Percentiles rank a stretch among this genome's conserved stretches.
Evolutionary conservation across 371 early-diverging fungal genomes (phyloP).

Genomic region (Parasitella parasitica): DNA sequence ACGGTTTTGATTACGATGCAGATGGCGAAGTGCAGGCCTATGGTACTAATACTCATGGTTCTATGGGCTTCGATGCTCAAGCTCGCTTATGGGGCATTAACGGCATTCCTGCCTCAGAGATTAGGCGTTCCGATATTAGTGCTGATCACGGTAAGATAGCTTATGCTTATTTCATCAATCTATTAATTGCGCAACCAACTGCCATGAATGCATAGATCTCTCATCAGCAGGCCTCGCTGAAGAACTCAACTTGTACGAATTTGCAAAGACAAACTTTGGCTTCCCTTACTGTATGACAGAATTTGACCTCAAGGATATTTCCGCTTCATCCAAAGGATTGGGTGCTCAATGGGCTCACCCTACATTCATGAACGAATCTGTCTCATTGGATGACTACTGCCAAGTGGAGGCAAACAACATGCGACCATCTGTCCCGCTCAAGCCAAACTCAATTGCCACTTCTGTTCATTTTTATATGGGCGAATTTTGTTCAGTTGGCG

Average conservation of each 20-base stretch:
- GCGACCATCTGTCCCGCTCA: constrained; percentile 30
- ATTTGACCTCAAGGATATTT: constrained; percentile 21
- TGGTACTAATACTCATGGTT: constrained; percentile 40
- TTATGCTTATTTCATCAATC: too few relatives aligned
- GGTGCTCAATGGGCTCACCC: constrained; percentile 50
- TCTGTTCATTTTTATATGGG: constrained; percentile 43
- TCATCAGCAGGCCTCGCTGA: constrained; percentile 30
- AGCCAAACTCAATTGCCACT: constrained; percentile 23
- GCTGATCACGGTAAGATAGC: constrained; percentile 5
- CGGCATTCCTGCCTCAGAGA: constrained; percentile 5
- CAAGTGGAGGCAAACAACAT: constrained; percentile 23
- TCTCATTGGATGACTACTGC: constrained; percentile 34
- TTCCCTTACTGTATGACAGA: constrained; percentile 48
- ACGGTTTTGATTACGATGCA: constrained; percentile 37
- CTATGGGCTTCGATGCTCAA: constrained; percentile 46
- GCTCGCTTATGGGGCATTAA: constrained; percentile 47
- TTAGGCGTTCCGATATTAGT: constrained; percentile 6
- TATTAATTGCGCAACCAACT: too few relatives aligned
- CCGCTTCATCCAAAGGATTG: constrained; percentile 18
- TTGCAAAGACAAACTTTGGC: constrained; percentile 32
- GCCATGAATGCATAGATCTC: constrained; percentile 10
- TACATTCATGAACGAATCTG: constrained; percentile 30
- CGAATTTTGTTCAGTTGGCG: constrained; percentile 44
- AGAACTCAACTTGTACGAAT: constrained; percentile 42
- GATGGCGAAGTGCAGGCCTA: constrained; percentile 39